Conservation (phyloP, 2,329 filamentous ascomycete genomes). For the Botrytis byssoidea region DNA sequence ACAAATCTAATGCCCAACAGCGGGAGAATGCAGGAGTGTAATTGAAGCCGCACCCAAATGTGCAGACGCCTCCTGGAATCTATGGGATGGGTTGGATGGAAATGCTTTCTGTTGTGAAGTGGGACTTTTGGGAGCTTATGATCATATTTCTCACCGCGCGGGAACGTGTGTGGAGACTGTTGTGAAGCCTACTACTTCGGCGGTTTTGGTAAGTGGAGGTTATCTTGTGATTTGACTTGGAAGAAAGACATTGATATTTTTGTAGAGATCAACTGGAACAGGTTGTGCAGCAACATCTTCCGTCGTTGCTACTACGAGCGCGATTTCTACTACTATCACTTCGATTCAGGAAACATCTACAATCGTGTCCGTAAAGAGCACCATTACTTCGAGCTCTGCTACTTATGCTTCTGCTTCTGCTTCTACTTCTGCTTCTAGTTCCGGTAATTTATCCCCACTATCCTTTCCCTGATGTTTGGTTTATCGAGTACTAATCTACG, state of each 20-base stretch:
- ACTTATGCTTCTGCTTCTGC: no score
- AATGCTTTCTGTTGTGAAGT: slow-evolving; percentile 25
- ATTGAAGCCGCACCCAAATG: slow-evolving; percentile 22
- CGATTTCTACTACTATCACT: neutral
- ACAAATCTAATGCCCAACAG: slow-evolving; percentile 8
- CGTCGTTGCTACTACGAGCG: neutral
- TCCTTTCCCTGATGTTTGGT: no score
- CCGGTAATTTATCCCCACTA: neutral
- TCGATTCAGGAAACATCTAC: neutral
- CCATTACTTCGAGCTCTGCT: neutral
- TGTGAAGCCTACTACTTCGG: slow-evolving; percentile 14
- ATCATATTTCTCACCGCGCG: slow-evolving; percentile 19
- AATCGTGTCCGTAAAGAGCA: neutral
- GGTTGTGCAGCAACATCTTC: neutral
- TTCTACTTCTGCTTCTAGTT: neutral
- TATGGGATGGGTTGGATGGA: slow-evolving; percentile 23
- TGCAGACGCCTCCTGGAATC: slow-evolving; percentile 22
- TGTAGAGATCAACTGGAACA: slow-evolving; percentile 17
- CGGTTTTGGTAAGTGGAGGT: slow-evolving; percentile 16
- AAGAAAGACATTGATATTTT: neutral
- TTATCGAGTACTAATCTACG: neutral
- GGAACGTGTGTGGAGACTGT: slow-evolving; percentile 23
- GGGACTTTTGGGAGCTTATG: slow-evolving; percentile 22
- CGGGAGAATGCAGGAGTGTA: slow-evolving; percentile 16
- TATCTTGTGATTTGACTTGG: neutral